Evolutionary conservation across 306 rosid species (phyloP).

Genomic region (Glycyrrhiza uralensis): DNA sequence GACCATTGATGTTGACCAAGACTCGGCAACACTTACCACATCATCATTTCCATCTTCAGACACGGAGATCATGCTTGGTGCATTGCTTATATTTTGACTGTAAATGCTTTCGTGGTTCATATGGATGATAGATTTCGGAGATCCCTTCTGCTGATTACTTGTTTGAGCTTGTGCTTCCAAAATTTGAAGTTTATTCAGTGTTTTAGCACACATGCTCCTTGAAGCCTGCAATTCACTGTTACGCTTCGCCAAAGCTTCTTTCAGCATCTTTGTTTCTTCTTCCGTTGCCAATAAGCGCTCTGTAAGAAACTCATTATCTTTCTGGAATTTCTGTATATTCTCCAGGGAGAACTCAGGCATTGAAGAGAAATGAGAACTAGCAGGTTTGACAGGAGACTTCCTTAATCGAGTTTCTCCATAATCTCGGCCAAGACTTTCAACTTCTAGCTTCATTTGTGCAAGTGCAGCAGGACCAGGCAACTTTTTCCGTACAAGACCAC

Average conservation of each 20-base stretch:
- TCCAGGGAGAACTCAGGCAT: slow-evolving; percentile 70
- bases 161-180: slow-evolving; percentile 69
- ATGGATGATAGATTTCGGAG: slow-evolving; percentile 66
- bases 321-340: slow-evolving; percentile 76
- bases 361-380: slow-evolving; percentile 60
- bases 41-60: slow-evolving; percentile 96
- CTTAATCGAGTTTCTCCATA: slow-evolving; percentile 73
- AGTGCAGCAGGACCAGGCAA: slow-evolving; percentile 99
- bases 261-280: slow-evolving; percentile 97
- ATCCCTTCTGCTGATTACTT: slow-evolving; percentile 65
- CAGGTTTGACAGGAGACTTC: slow-evolving; percentile 78
- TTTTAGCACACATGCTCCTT: slow-evolving; percentile 87
- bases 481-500: slow-evolving; percentile 94
- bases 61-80: slow-evolving; percentile 78
- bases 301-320: slow-evolving; percentile 91
- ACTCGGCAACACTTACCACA: slow-evolving; percentile 67
- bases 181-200: slow-evolving; percentile 75
- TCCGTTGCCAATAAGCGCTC: slow-evolving; percentile 80
- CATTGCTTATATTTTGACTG: slow-evolving; percentile 67
- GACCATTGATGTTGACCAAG: slow-evolving; percentile 57
- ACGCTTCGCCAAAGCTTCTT: slow-evolving; percentile 97
- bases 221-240: slow-evolving; percentile 92
- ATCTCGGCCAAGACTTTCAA: slow-evolving; percentile 91
- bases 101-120: slow-evolving; percentile 60
- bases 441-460: slow-evolving; percentile 98